Conservation (phyloP, 352 stramenopile species). For the Phytopythium helicoides region DNA sequence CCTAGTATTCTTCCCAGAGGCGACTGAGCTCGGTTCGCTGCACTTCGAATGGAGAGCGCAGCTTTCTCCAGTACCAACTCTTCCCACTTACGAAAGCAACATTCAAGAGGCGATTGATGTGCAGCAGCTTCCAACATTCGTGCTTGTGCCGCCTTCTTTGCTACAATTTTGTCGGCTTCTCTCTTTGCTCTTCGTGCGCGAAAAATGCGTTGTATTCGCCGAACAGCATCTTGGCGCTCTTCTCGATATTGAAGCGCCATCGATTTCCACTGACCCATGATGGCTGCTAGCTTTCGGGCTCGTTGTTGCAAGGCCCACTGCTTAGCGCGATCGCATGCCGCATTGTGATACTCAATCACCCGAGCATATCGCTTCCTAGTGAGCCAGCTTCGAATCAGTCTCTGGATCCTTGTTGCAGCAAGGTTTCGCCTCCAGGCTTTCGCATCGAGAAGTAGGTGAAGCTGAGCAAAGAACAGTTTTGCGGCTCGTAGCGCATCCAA, state of each 20-base stretch:
- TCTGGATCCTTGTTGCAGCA: conserved; percentile 51
- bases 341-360: conserved; percentile 20
- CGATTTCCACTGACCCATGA: conserved; percentile 16
- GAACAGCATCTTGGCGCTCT: conserved; percentile 22
- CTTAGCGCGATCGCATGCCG: conserved; percentile 9
- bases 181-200: conserved; percentile 37
- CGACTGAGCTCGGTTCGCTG: background rate
- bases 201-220: conserved; percentile 52
- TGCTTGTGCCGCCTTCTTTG: conserved; percentile 48
- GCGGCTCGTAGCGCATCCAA: conserved; percentile 39
- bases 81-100: conserved; percentile 64
- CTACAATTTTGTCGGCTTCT: conserved; percentile 35
- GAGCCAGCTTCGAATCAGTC: conserved; percentile 33
- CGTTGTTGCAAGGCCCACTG: conserved; percentile 13
- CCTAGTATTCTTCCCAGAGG: background rate
- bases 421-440: conserved; percentile 31
- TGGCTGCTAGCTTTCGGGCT: conserved; percentile 15
- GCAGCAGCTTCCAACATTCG: conserved; percentile 34
- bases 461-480: conserved; percentile 41
- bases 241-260: conserved; percentile 5
- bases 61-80: conserved; percentile 43
- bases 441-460: conserved; percentile 27
- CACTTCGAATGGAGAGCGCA: conserved; percentile 36
- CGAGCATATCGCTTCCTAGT: conserved; percentile 41
- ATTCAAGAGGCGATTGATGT: conserved; percentile 52